These are phyloP conservation scores for Dendrobium catenatum DNA, from an alignment of 106 monocot genomes.

Conservation along the genomic window DNA sequence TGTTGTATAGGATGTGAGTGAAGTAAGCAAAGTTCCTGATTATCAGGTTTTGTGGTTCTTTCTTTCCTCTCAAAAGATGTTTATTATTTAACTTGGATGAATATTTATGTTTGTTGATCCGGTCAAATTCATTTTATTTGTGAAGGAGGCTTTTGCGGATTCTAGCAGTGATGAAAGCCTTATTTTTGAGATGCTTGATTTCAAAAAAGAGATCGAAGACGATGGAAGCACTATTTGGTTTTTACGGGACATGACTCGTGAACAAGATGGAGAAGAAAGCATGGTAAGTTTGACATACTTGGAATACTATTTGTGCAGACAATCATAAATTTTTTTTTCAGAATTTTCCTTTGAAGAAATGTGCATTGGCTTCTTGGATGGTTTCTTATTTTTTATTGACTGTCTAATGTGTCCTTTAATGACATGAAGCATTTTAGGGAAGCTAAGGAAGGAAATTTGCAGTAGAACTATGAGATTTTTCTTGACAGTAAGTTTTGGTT, in stretches of 20 bases:
- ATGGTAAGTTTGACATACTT: conserved; percentile 30
- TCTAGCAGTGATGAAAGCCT: conserved; percentile 78
- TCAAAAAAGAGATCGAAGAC: conserved; percentile 68
- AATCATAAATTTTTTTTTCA: background rate
- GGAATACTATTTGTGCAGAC: too few relatives aligned
- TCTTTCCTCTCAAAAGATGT: background rate
- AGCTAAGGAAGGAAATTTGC: too few relatives aligned
- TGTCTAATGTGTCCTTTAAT: background rate
- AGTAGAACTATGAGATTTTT: too few relatives aligned
- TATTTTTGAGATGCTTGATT: conserved; percentile 73
- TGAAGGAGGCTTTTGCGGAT: conserved; percentile 77
- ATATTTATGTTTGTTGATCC: background rate
- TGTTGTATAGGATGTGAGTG: conserved; percentile 65
- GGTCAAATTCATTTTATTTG: background rate
- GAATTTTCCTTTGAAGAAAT: background rate
- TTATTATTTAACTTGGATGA: background rate
- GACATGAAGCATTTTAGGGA: too few relatives aligned
- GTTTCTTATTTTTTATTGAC: background rate
- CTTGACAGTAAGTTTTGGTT: too few relatives aligned
- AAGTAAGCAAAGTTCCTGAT: conserved; percentile 71
- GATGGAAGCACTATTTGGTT: conserved; percentile 71
- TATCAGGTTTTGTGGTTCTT: conserved; percentile 47
- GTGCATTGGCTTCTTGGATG: background rate
- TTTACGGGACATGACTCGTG: conserved; percentile 59
- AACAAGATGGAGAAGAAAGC: conserved; percentile 63